phyloP scores from a whole-genome alignment of 768 basidiomycete species.

The Chlorophyllum brunneum region DNA sequence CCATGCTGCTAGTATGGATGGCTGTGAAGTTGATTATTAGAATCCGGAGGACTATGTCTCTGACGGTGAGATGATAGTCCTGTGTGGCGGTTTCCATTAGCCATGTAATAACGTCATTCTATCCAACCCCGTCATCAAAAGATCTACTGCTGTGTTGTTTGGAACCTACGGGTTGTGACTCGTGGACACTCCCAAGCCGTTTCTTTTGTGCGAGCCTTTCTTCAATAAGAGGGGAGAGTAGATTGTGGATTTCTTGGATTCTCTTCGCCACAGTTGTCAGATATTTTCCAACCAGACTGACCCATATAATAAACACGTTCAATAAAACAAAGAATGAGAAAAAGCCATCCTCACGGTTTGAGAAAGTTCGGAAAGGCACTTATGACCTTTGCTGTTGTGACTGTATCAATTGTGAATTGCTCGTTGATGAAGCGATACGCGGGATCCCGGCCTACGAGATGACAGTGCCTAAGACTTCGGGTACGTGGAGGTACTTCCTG shows the following conservation, averaged over 20 bases:
- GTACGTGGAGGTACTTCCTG: no score
- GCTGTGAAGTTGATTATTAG: conserved; percentile 39
- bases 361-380: conserved; percentile 32
- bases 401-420: conserved; percentile 28
- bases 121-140: background rate
- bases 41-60: conserved; percentile 30
- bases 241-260: conserved; percentile 3
- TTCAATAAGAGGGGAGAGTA: conserved; percentile 14
- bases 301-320: background rate
- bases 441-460: conserved; percentile 26
- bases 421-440: conserved; percentile 29
- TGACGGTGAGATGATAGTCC: conserved; percentile 20
- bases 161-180: conserved; percentile 2
- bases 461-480: background rate
- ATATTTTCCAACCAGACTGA: conserved; percentile 2
- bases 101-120: conserved; percentile 50
- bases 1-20: conserved; percentile 39
- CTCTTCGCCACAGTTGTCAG: conserved; percentile 12
- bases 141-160: background rate
- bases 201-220: conserved; percentile 8
- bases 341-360: conserved; percentile 30
- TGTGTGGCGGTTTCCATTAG: conserved; percentile 36
- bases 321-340: background rate
- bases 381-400: conserved; percentile 23
- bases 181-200: conserved; percentile 11